Evolutionary conservation across 306 rosid species (phyloP).

Genomic region (Castanea mollissima): DNA sequence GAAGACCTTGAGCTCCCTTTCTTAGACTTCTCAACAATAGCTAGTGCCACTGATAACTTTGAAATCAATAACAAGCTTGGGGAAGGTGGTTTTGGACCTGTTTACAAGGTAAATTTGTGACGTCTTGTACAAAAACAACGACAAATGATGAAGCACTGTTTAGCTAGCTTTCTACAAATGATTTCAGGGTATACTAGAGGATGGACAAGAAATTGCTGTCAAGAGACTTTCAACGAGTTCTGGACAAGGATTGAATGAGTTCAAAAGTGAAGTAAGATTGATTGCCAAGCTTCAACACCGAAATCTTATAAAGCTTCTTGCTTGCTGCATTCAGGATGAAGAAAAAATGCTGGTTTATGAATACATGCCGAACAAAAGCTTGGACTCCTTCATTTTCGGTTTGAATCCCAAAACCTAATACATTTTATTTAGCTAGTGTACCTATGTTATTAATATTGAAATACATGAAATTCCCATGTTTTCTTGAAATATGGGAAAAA

Average conservation of each 20-base stretch:
- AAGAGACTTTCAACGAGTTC: conserved; percentile 52
- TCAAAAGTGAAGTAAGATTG: conserved; percentile 54
- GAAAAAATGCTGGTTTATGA: conserved; percentile 61
- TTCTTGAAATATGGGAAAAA: background rate
- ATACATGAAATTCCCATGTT: no score
- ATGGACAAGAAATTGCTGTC: conserved; percentile 58
- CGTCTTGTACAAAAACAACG: background rate
- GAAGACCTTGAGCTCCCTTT: conserved; percentile 52
- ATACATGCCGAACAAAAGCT: conserved; percentile 59
- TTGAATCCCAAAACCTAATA: background rate
- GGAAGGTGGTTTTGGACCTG: conserved; percentile 66
- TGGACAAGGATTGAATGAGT: conserved; percentile 58
- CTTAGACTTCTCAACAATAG: conserved; percentile 34
- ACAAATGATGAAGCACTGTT: background rate
- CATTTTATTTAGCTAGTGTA: background rate
- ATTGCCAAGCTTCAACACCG: conserved; percentile 72
- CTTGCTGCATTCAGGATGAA: conserved; percentile 49
- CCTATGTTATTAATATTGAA: no score
- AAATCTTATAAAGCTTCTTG: conserved; percentile 63
- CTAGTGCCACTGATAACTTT: conserved; percentile 43
- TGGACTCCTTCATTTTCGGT: conserved; percentile 71
- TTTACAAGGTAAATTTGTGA: conserved; percentile 35
- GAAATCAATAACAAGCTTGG: conserved; percentile 43
- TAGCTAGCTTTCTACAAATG: no score
- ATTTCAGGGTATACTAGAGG: conserved; percentile 47